Evolutionary conservation across 345 rosid species (phyloP).

Genomic region (Salix suchowensis): DNA sequence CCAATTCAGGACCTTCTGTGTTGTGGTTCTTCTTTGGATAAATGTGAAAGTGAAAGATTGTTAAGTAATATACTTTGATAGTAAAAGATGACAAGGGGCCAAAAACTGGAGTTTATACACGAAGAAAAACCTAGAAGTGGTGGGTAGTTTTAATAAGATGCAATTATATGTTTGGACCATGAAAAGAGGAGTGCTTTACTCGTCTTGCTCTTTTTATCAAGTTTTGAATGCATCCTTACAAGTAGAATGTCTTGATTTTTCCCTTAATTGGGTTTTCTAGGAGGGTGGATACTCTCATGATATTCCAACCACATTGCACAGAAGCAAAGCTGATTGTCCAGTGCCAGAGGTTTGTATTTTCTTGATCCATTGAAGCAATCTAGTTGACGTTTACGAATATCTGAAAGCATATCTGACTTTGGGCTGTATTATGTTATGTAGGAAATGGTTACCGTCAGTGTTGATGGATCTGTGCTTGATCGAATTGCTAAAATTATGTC

Average conservation of each 20-base stretch:
- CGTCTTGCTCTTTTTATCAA: neutral
- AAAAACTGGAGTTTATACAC: neutral
- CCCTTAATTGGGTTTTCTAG: slow-evolving; percentile 31
- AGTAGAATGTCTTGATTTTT: neutral
- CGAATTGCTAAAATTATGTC: slow-evolving; percentile 92
- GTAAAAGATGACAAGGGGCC: neutral
- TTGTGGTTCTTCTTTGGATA: neutral
- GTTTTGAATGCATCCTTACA: neutral
- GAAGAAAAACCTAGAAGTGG: neutral
- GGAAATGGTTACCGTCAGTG: slow-evolving; percentile 93
- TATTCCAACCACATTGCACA: slow-evolving; percentile 92
- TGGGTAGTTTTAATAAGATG: neutral
- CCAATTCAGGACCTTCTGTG: neutral
- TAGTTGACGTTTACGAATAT: neutral
- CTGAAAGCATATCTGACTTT: slow-evolving; percentile 4
- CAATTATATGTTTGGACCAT: neutral
- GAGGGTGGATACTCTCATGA: slow-evolving; percentile 85
- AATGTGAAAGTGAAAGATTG: neutral
- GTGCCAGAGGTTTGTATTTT: slow-evolving; percentile 65
- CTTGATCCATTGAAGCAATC: neutral
- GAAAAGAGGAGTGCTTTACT: neutral
- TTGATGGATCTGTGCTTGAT: slow-evolving; percentile 96
- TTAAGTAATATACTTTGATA: neutral
- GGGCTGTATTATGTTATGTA: slow-evolving; percentile 19
- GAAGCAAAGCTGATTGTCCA: slow-evolving; percentile 98